Evolutionary conservation across 2,329 filamentous ascomycete species (phyloP).

Genomic region (Fusarium tuaranense): DNA sequence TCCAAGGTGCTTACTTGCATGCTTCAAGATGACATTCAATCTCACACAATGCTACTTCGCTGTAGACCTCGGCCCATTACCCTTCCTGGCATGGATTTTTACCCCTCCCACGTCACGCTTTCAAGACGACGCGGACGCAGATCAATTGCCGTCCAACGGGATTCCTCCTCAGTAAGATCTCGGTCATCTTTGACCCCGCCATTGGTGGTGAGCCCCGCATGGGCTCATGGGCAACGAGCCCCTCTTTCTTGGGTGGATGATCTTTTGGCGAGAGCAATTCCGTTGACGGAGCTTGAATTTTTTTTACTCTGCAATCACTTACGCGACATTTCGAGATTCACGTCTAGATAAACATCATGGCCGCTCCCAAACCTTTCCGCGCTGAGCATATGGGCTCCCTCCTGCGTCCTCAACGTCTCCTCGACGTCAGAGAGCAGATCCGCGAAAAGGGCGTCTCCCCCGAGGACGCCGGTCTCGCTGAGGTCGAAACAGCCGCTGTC

Average conservation of each 20-base stretch:
- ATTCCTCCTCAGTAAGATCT: constrained; percentile 13
- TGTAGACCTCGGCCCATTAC: background rate
- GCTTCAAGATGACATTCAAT: background rate
- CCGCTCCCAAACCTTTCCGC: constrained; percentile 68
- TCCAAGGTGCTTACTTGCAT: background rate
- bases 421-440: constrained; percentile 47
- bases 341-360: constrained; percentile 20
- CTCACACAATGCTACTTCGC: background rate
- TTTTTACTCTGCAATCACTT: background rate
- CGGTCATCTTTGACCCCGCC: constrained; percentile 27
- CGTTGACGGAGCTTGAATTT: background rate
- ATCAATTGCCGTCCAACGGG: constrained; percentile 1
- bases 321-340: background rate
- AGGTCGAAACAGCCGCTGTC: constrained; percentile 67
- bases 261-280: background rate
- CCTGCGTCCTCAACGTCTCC: constrained; percentile 69
- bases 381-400: constrained; percentile 83
- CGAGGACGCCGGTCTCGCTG: constrained; percentile 66
- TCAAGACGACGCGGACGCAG: constrained; percentile 2
- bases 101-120: constrained; percentile 22
- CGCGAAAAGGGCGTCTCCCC: constrained; percentile 54
- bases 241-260: constrained; percentile 17
- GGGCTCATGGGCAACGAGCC: constrained; percentile 8
- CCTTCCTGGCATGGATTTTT: background rate
- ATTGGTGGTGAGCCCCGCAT: constrained; percentile 22